Base-by-base conservation (phyloP, 805 yeast species). In the Cyberlindnera amylophila region DNA sequence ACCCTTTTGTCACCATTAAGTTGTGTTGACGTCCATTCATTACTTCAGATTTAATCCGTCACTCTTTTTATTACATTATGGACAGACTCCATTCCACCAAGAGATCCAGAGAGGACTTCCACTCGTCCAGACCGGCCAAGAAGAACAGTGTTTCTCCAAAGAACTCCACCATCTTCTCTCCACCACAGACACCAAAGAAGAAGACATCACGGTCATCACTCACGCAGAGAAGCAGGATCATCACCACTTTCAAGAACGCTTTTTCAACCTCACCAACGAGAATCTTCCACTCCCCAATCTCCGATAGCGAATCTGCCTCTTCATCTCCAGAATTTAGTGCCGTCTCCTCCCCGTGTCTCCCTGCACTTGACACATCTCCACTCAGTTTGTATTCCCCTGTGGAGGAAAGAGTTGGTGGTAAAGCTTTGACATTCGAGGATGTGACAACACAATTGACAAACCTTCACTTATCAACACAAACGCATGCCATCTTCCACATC, bases 401-500 rank as follows among this genome's bases (percentile, higher is more conserved):
- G 3, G 41, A 45, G 2, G 42, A 30, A 2, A 16, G 13, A 19
- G 13, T 24, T 28, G 11, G 13, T 11, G 45, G 36, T 15, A 36
- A 36, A 12, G 35, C 28, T 6, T 39, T 38, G 24, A 40, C 26
- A 11, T 35, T 47, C 16, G 44, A 47, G 16, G 49, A 42, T 6
- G 38, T 45, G 19, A 31, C 46, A 26, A 13, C 23, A 4, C 46
- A 45, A 15, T 33, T 53, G 15, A 50, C 53, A 3, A 27, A 39
- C 30, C 32, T 47, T 18, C 28, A 15, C 26, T 45, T 14, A 14
- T 24, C 31, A 18, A n/a, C 28, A 6, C 15, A 8, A 13, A 11
- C 51, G 3, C 61, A 58, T 37, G 41, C 24, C 28, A 82, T 88
- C 8, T 83, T 88, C 54, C 68, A 71, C 38, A 79, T 83, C 28